Evolutionary conservation across 2,329 filamentous ascomycete species (phyloP).

Genomic region (Cordyceps pruinosa): DNA sequence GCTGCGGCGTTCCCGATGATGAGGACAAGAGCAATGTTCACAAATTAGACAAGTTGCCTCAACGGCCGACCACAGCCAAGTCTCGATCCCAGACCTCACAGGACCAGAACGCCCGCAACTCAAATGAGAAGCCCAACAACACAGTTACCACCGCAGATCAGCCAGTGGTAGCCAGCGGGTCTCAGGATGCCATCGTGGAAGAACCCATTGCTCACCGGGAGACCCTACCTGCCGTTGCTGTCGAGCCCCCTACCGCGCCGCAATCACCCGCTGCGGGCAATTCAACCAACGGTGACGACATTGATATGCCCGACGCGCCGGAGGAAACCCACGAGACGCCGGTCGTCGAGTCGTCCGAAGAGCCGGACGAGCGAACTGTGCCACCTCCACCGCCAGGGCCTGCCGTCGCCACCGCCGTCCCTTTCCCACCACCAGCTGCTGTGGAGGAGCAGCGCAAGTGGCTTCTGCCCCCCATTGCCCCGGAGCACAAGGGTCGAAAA

Average conservation of each 20-base stretch:
- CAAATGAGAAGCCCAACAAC: slow-evolving; percentile 40
- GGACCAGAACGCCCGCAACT: slow-evolving; percentile 38
- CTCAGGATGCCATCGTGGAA: slow-evolving; percentile 40
- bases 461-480: slow-evolving; percentile 73
- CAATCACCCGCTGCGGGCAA: slow-evolving; percentile 13
- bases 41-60: slow-evolving; percentile 51
- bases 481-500: slow-evolving; percentile 79
- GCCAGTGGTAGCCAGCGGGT: slow-evolving; percentile 38
- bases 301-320: slow-evolving; percentile 60
- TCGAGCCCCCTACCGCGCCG: slow-evolving; percentile 35
- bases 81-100: slow-evolving; percentile 46
- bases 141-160: slow-evolving; percentile 36
- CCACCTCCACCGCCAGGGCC: slow-evolving; percentile 43
- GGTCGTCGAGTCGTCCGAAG: slow-evolving; percentile 22
- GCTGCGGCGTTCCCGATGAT: slow-evolving; percentile 58
- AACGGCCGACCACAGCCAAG: slow-evolving; percentile 47
- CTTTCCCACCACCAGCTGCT: slow-evolving; percentile 34
- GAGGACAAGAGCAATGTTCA: slow-evolving; percentile 47
- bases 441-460: slow-evolving; percentile 48
- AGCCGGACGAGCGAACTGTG: slow-evolving; percentile 25
- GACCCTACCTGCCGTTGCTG: slow-evolving; percentile 28
- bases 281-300: slow-evolving; percentile 49
- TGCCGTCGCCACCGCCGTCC: slow-evolving; percentile 33
- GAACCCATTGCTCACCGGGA: slow-evolving; percentile 42
- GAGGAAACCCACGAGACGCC: slow-evolving; percentile 39